Evolutionary conservation across 257 asterid genomes (phyloP).

Genomic region (Solanum neorickii): DNA sequence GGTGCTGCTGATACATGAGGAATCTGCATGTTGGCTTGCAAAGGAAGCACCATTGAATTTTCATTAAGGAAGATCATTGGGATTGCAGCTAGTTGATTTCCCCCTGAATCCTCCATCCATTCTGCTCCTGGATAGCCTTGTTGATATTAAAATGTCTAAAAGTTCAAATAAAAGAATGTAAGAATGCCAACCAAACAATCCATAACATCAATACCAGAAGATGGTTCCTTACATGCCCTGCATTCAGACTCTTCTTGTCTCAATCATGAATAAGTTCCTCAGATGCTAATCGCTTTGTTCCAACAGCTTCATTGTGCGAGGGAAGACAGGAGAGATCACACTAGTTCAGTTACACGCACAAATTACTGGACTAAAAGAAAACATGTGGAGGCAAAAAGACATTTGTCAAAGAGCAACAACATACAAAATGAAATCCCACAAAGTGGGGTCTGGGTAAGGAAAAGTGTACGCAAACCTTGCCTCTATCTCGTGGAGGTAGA

Average conservation of each 20-base stretch:
- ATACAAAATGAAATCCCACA: not conserved
- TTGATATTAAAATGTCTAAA: conserved; percentile 38
- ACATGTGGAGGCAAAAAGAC: not conserved
- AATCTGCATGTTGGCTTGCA: conserved; percentile 42
- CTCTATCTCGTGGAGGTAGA: not conserved
- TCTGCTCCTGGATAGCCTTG: conserved; percentile 35
- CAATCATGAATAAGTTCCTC: conserved; percentile 67
- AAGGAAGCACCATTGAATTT: conserved; percentile 26
- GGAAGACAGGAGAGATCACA: not conserved
- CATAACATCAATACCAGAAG: not conserved
- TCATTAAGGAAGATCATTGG: conserved; percentile 30
- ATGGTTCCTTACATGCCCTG: conserved; percentile 50
- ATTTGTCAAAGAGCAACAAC: not conserved
- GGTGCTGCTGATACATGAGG: conserved; percentile 19
- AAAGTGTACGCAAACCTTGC: not conserved
- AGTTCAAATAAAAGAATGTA: conserved; percentile 4
- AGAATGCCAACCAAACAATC: not conserved
- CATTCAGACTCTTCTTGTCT: conserved; percentile 80
- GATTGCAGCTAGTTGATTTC: conserved; percentile 21
- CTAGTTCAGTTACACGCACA: not conserved
- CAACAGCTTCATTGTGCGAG: conserved; percentile 53
- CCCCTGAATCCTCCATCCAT: conserved; percentile 22
- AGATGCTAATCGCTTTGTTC: conserved; percentile 80
- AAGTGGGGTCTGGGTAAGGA: not conserved
- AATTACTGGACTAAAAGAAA: not conserved